Percentiles rank a stretch among this genome's conserved stretches.
phyloP scores from a whole-genome alignment of 257 asterid genomes.

The Voacanga thouarsii region DNA sequence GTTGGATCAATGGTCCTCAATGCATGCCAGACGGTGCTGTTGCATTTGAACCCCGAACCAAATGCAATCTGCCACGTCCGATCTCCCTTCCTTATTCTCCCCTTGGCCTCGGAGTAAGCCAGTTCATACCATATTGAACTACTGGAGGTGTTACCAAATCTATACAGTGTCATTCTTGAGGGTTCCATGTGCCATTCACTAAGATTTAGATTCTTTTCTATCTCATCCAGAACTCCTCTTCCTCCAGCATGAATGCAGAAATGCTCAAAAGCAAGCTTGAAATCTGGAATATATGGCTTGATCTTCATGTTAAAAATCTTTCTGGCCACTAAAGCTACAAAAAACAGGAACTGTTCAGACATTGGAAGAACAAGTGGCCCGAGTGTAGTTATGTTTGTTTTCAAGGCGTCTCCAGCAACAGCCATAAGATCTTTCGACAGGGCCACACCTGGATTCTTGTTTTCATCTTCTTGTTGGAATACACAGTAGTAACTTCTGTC shows the following conservation, averaged over 20 bases:
- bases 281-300: constrained; percentile 28
- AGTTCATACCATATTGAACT: constrained; percentile 43
- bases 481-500: constrained; percentile 25
- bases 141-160: constrained; percentile 41
- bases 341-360: constrained; percentile 23
- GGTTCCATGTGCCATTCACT: constrained; percentile 38
- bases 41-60: constrained; percentile 41
- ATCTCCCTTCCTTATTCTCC: constrained; percentile 35
- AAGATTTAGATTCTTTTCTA: constrained; percentile 27
- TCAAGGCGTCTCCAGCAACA: constrained; percentile 34
- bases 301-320: constrained; percentile 24
- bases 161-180: constrained; percentile 40
- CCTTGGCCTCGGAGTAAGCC: constrained; percentile 40
- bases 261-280: constrained; percentile 43
- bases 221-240: constrained; percentile 30
- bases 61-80: constrained; percentile 40
- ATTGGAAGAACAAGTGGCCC: constrained; percentile 41
- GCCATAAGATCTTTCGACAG: constrained; percentile 27
- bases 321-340: constrained; percentile 5
- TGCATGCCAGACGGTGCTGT: constrained; percentile 41
- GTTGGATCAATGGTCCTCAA: constrained; percentile 30
- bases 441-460: constrained; percentile 13
- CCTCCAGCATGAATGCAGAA: constrained; percentile 43
- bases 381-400: constrained; percentile 24
- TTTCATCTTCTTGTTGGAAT: constrained; percentile 29